A percentile compares a stretch with the other conserved stretches of the same genome.
phyloP scores from a whole-genome alignment of 2,329 filamentous ascomycete genomes.

The Penicillium freii region DNA sequence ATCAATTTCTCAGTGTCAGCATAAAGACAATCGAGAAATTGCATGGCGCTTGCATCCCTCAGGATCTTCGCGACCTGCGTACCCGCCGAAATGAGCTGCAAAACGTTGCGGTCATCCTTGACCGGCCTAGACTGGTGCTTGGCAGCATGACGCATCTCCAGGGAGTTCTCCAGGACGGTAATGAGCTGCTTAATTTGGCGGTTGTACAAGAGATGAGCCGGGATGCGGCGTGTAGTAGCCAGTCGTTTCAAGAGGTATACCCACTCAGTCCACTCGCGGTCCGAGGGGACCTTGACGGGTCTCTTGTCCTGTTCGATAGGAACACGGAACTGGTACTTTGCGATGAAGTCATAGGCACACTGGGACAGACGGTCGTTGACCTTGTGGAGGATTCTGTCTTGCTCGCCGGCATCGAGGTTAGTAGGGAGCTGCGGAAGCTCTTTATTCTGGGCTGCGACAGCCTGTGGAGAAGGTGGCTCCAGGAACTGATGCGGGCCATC shows the following conservation, averaged over 20 bases:
- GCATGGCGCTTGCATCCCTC: constrained; percentile 80
- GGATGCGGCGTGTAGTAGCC: constrained; percentile 81
- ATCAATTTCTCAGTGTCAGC: constrained; percentile 77
- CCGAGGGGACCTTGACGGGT: constrained; percentile 69
- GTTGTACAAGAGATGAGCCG: constrained; percentile 79
- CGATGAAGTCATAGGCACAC: constrained; percentile 86
- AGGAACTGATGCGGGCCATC: constrained; percentile 83
- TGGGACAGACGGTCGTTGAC: constrained; percentile 83
- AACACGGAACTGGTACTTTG: constrained; percentile 87
- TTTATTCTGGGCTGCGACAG: constrained; percentile 72
- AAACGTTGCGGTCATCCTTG: constrained; percentile 84
- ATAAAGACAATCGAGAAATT: constrained; percentile 77
- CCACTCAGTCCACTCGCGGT: constrained; percentile 90
- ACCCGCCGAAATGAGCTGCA: constrained; percentile 82
- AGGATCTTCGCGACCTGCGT: constrained; percentile 85
- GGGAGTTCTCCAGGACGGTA: constrained; percentile 80
- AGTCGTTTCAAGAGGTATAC: constrained; percentile 82
- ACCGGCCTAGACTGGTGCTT: constrained; percentile 79
- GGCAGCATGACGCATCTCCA: constrained; percentile 82
- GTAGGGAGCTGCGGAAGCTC: constrained; percentile 80
- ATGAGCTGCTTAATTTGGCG: constrained; percentile 90
- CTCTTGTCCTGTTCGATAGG: constrained; percentile 80
- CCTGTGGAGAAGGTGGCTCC: constrained; percentile 67
- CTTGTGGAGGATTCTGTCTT: constrained; percentile 74
- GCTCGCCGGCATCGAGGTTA: constrained; percentile 77